Evolutionary conservation across 2,329 filamentous ascomycete species (phyloP).

Genomic region (Epichloe gansuensis): DNA sequence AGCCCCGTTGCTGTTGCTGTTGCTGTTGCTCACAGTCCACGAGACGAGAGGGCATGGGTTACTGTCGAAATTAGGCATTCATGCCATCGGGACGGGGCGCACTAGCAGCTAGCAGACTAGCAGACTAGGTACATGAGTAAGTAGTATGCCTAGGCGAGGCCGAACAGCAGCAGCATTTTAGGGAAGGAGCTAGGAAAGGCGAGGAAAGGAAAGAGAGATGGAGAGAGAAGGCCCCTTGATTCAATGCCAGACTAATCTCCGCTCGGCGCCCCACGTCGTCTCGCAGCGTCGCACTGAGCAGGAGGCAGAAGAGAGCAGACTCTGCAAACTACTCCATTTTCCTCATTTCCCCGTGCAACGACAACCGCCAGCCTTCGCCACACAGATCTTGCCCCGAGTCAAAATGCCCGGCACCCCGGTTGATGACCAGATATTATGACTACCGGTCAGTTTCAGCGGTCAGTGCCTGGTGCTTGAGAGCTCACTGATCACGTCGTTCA

Average conservation of each 20-base stretch:
- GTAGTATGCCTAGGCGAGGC: background rate
- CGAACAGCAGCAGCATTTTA: background rate
- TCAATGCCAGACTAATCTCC: background rate
- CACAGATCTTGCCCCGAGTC: conserved; percentile 1
- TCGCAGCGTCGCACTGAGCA: background rate
- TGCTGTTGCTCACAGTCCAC: background rate
- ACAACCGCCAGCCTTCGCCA: background rate
- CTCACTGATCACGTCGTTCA: background rate
- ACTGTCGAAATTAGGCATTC: background rate
- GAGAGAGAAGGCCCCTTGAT: background rate
- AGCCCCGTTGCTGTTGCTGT: too few species aligned
- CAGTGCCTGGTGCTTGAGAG: background rate
- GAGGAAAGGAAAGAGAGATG: too few species aligned
- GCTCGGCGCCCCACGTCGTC: background rate
- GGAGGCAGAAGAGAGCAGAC: background rate
- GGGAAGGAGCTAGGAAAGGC: background rate
- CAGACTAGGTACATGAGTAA: background rate
- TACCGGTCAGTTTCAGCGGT: conserved; percentile 1
- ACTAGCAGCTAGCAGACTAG: too few species aligned
- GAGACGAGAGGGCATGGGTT: background rate
- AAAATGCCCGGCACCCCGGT: background rate
- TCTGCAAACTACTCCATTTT: background rate
- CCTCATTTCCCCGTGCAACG: background rate
- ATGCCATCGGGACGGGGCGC: background rate
- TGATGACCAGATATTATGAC: background rate